Evolutionary conservation across 78 protist genomes (phyloP).

Genomic region (Protostelium mycophagum): DNA sequence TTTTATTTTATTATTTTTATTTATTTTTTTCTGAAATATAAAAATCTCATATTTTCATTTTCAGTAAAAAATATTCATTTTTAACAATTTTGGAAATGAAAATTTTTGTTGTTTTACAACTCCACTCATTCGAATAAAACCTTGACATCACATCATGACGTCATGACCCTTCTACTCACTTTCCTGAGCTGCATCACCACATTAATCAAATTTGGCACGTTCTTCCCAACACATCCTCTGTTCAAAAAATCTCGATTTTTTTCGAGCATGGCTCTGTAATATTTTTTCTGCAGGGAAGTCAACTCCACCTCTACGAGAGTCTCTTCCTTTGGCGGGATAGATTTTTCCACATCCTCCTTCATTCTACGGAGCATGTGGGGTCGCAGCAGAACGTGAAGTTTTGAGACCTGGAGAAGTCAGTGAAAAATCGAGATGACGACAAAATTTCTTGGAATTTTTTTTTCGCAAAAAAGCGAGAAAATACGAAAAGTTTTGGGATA

Average conservation of each 20-base stretch:
- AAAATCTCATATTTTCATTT: too few relatives aligned
- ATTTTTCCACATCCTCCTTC: conserved; percentile 87
- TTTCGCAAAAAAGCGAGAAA: too few relatives aligned
- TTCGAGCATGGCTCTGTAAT: conserved; percentile 90
- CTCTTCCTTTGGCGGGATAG: conserved; percentile 85
- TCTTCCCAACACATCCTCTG: conserved; percentile 27
- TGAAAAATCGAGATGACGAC: too few relatives aligned
- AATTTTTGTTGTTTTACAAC: too few relatives aligned
- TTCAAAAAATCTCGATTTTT: conserved; percentile 63
- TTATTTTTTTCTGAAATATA: too few relatives aligned
- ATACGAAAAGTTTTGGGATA: too few relatives aligned
- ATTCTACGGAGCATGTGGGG: conserved; percentile 72
- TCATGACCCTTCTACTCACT: not conserved
- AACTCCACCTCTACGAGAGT: conserved; percentile 79
- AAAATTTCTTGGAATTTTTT: too few relatives aligned
- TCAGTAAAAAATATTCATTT: too few relatives aligned
- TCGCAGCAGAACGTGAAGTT: conserved; percentile 42
- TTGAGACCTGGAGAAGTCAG: conserved; percentile 56
- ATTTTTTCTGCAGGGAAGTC: conserved; percentile 84
- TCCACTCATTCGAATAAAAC: not conserved
- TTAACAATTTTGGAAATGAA: not conserved
- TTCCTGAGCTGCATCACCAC: conserved; percentile 2
- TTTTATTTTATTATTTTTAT: not conserved
- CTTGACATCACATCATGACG: not conserved
- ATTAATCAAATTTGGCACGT: conserved; percentile 8